Base-by-base conservation (phyloP, 1,284 basidiomycete species). In the Ganoderma leucocontextum region DNA sequence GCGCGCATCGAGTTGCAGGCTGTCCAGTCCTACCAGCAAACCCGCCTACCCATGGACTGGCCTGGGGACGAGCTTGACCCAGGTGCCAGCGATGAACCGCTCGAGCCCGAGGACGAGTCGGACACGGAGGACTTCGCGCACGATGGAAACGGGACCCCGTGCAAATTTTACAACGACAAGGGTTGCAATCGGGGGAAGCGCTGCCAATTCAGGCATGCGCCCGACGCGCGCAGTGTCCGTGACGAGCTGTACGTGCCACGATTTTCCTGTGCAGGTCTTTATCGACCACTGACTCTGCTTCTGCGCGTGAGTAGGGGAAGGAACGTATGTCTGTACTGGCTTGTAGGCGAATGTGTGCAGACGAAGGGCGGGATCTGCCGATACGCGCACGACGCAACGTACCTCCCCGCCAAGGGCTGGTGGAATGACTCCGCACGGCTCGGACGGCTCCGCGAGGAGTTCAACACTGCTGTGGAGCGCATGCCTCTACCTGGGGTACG, bases 81-180 rank as follows among this genome's bases (percentile, higher is more conserved):
- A 82, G 61, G 79, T 80, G 52, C 75, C 76, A 63, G 76, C 78
- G 22, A 76, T 82, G 10, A 19, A 25, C n/a, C 47, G 10, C 47
- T 49, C n/a, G 80, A 81, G 0, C 61, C 67, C 39, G 58, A 69
- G 6, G 66, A 70, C 15, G 60, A 72, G 72, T 84, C 82, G 0
- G 84, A 85, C 72, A 84, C 85, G 12, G 85, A 84, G 64, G 85
- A 87, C 69, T 85, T 79, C 67, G 76, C 79, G 58, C 85, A 87
- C 66, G 75, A 78, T 1, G 88, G 87, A 1, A 87, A 86, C 63
- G 80, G 82, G 1, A 81, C 83, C 5, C 83, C 86, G 0, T 89
- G 87, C 75, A 78, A 82, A 47, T 85, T 83, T 74, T 85, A 88
- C 74, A 88, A 89, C 67, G 85, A 82, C 66, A 22, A 33, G 1